Evolutionary conservation across 208 protist species (phyloP), one percentile per base, ranked within the genome.

Genomic region (Angomonas ambiguus): DNA sequence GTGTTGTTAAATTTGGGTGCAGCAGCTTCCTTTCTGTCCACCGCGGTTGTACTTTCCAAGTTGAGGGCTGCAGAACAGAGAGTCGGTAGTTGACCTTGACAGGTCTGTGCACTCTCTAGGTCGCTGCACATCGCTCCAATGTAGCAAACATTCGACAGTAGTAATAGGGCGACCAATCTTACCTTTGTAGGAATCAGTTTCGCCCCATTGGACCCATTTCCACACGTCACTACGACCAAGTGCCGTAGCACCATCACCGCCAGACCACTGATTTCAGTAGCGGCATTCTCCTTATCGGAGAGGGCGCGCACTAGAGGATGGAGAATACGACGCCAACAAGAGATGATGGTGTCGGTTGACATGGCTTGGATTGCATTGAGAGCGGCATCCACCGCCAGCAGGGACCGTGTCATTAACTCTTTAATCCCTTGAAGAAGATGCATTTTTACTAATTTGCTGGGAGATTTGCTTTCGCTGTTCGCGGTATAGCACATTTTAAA

Each of bases 111-210:
- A 38, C 67, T 82, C 51, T 93, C 87, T 2, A 77, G 63, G 65
- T 91, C 82, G 28, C 81, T 69, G 72, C 87, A 93, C 84, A 93
- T 84, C 42, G 69, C 76, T 10, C 90, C 90, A 65, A 92, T 68
- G 72, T 90, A 93, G 22, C 82, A 72, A 2, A 87, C 65, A 49
- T 92, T 71, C 2, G 81, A 72, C n/a, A 96, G 79, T 55, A 93
- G 59, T 33, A 82, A 60, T n/a, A 87, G 65, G 27, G 80, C 55
- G 4, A 76, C 76, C 11, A 53, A 65, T 1, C 77, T 77, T 22
- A 86, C 65, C n/a, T 60, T 41, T n/a, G 67, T 64, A 11, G 65
- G 73, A 28, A 86, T 65, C 38, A 65, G 69, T 51, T 73, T 58
- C 1, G 67, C 61, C 27, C 61, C 58, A 25, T 55, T 53, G 31